Base-by-base conservation (phyloP, 768 basidiomycete species). In the Lentinula sp. region DNA sequence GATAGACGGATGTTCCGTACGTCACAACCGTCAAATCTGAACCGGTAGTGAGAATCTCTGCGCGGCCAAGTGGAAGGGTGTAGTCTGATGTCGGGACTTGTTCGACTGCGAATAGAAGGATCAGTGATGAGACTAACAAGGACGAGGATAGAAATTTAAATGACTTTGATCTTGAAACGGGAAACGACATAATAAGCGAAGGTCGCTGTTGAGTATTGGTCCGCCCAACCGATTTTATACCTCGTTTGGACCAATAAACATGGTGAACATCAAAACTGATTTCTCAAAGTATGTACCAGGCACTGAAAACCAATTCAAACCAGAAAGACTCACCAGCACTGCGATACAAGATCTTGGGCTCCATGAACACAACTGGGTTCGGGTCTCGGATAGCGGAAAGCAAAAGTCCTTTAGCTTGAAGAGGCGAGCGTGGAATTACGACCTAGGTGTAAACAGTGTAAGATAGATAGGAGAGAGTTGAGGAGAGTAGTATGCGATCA, bases 311-410 rank as follows among this genome's bases (percentile, higher is more conserved):
- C 3, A 28, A 40, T 15, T 7, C 31, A 11, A 23, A 8, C 16
- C n/a, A 13, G 8, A 10, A 13, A 51, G 15, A 59, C 61, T 53
- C 65, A 89, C 89, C 84, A 67, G 95, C 85, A 49, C 94, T 95
- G 54, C 95, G 87, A 70, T 98, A 98, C 13, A 98, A 76, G 60
- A 96, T 83, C 76, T 98, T 88, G 49, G 95, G 95, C 71, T 98
- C 95, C 87, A 98, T 92, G 72, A 98, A 93, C 48, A 98, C 84
- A 13, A 94, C 91, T 0, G 95, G 95, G 67, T 95, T 95, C 0
- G 93, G 91, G 67, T 98, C 95, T 39, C 94, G 84, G 58, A 98
- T 93, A 0, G 93, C 87, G 15, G 85, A 83, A 8, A 97, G 78
- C 4, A 98, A 77, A 1, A 98, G 78, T 0, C 95, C 95, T 73